Evolutionary conservation across 768 basidiomycete species (phyloP), one percentile per base, ranked within the genome.

Genomic region (Pulveroboletus ravenelii): DNA sequence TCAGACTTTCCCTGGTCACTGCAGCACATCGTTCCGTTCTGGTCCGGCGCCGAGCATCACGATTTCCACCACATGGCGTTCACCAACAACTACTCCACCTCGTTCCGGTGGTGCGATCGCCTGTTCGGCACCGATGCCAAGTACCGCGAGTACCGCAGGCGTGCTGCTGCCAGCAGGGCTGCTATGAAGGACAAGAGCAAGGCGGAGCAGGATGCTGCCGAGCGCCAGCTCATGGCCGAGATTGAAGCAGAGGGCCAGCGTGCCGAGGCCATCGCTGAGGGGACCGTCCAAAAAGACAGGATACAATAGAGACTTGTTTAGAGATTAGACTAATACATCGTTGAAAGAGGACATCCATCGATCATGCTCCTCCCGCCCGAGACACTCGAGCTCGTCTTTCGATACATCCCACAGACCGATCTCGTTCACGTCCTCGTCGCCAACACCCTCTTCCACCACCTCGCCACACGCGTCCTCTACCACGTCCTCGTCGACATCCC

Each of bases 21-120:
- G 48, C 86, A 92, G 58, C 82, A 94, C 74, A 83, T 92, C 57
- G 52, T 98, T 30, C 93, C 93, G 2, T 89, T 98, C 79, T 98
- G 94, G 94, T 87, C 89, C 7, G 94, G 95, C 35, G 93, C 93
- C 0, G 95, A 97, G 62, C 92, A 95, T 72, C 94, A 96, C 67
- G 94, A 97, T 65, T 97, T 93, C 82, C 95, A 98, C 71, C 95
- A 99, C 72, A 89, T 93, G 89, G 85, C 89, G 4, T 95, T 93
- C 76, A 82, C 82, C 44, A 93, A 93, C 76, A 94, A 94, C 76
- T 95, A 79, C 67, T 89, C 90, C 9, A 94, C 93, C 7, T 89
- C 87, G 18, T 96, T 96, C 83, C 82, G 93, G 36, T 95, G 90
- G 87, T 91, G 88, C 69, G 95, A 98, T 69, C 78, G 79, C 52